These are phyloP conservation scores for Multifurca ochricompacta DNA, from an alignment of 768 basidiomycete species.

Conservation along the genomic window DNA sequence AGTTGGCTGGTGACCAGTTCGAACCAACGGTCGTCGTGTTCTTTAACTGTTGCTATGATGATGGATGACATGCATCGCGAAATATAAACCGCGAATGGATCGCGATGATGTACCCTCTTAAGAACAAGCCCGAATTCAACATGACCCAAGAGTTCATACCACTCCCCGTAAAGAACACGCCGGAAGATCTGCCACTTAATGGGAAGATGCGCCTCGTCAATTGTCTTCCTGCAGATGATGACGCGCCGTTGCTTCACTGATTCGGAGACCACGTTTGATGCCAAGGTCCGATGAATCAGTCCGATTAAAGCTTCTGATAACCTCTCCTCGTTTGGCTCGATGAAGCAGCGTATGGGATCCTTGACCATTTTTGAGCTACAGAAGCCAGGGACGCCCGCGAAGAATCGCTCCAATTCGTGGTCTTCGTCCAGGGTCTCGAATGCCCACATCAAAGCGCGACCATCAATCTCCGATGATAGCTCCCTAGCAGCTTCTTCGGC, in stretches of 20 bases:
- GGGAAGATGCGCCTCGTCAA: background rate
- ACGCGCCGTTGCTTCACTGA: background rate
- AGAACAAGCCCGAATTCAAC: background rate
- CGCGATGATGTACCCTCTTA: background rate
- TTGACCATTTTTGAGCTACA: background rate
- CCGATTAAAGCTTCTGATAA: background rate
- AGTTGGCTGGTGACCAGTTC: no score
- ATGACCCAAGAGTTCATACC: background rate
- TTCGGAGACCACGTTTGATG: background rate
- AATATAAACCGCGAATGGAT: background rate
- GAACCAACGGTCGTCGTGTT: no score
- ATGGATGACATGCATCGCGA: background rate
- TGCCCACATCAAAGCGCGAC: no score
- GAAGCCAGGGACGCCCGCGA: background rate
- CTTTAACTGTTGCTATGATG: no score
- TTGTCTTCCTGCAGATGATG: background rate
- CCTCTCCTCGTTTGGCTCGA: background rate
- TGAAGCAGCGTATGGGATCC: background rate
- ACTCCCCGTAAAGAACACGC: background rate
- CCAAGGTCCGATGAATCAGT: background rate
- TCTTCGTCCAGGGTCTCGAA: no score
- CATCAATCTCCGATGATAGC: no score
- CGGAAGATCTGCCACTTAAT: background rate
- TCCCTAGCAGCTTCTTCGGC: no score
- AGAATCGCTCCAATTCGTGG: no score